phyloP scores from a whole-genome alignment of 2,329 filamentous ascomycete species.

The Colletotrichum eleusines region DNA sequence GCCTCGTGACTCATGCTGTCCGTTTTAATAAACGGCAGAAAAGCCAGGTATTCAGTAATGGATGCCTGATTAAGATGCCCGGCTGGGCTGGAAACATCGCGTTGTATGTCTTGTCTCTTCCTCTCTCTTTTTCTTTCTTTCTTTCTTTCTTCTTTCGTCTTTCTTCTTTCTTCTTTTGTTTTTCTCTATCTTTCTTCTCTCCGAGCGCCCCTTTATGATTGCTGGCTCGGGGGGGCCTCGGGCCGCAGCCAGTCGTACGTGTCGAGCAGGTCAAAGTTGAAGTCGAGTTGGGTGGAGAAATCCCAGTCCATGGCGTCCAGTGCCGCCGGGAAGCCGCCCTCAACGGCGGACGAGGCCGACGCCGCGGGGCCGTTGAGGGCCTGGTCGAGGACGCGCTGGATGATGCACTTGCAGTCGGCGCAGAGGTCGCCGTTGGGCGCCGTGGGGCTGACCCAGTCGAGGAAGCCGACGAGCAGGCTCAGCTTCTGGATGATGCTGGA shows the following conservation, averaged over 20 bases:
- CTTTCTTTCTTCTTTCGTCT: not conserved
- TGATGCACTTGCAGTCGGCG: constrained; percentile 59
- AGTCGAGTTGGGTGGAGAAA: constrained; percentile 49
- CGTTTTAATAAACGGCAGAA: not conserved
- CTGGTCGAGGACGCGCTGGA: constrained; percentile 63
- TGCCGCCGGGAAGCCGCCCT: constrained; percentile 32
- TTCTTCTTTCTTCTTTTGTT: not conserved
- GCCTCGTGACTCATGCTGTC: not conserved
- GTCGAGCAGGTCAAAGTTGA: constrained; percentile 62
- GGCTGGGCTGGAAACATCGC: not conserved
- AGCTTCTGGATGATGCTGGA: constrained; percentile 65
- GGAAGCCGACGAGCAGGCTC: constrained; percentile 62
- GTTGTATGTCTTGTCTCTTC: not conserved
- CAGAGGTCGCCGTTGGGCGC: constrained; percentile 64
- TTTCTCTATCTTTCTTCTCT: not conserved
- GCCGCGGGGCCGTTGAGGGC: constrained; percentile 55
- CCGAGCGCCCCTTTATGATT: constrained; percentile 10
- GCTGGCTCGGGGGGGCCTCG: constrained; percentile 34
- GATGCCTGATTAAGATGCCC: not conserved
- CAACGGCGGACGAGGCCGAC: constrained; percentile 21
- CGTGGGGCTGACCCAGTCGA: constrained; percentile 63
- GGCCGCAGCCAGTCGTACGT: constrained; percentile 61
- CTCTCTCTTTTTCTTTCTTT: too few relatives aligned
- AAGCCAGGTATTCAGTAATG: not conserved
- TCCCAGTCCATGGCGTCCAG: constrained; percentile 52